Evolutionary conservation across 2,329 filamentous ascomycete species (phyloP), one percentile per base, ranked within the genome.

Genomic region (Simplicillium sp.): DNA sequence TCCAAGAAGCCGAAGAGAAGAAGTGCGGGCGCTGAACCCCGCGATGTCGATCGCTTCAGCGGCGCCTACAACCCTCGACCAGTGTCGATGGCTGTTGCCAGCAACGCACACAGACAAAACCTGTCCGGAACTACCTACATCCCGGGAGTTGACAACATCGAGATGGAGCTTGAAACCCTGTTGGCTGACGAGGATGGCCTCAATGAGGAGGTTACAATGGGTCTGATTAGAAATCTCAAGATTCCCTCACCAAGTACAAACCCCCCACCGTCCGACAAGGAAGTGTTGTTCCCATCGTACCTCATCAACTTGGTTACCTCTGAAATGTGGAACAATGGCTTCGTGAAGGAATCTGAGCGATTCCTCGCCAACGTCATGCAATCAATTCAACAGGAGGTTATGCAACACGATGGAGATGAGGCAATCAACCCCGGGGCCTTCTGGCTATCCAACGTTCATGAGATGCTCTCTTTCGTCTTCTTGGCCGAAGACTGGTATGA

Each of bases 301-400:
- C 81, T 98, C 53, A 98, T 98, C 71, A 98, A 98, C 64, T 75
- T 98, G 46, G 92, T 98, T 48, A 98, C 92, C 11, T 97, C 89
- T 13, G 92, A 98, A 69, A 98, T 98, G 92, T 98, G 92, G 92
- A 98, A 98, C 71, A 98, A 98, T 55, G 92, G 92, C 36, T 98
- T 96, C 58, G 92, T 98, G 54, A 98, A 98, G 71, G 92, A 98
- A 66, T 97, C 92, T 4, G 92, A 98, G 66, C 85, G 90, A 41
- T 98, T 98, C 77, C 74, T 98, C 47, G 92, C 92, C 57, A 98
- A 97, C 55, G 92, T 98, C 49, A 98, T 98, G 92, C 92, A 97
- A 66, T 95, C 89, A 7, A 97, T 98, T 56, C 92, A 98, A 62
- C 89, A 97, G 61, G 92, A 98, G 61, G 92, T 98, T 42, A 97